phyloP scores from a whole-genome alignment of 2,329 filamentous ascomycete genomes.

The Scedosporium minutisporum region DNA sequence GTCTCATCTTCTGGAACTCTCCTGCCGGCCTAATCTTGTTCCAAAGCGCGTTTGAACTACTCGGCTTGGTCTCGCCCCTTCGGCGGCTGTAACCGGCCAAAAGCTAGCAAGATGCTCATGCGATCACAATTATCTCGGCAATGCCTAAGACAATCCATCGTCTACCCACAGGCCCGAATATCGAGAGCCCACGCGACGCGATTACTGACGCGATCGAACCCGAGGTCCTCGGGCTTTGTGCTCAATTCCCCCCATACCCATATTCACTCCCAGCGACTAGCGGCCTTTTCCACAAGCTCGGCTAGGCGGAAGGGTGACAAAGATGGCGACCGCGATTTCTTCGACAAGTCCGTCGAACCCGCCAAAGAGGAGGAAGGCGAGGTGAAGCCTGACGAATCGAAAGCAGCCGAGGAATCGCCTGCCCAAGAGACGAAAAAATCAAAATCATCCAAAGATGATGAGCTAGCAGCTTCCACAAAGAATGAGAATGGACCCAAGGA shows the following conservation, averaged over 20 bases:
- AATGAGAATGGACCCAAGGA: conserved; percentile 35
- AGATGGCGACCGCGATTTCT: conserved; percentile 32
- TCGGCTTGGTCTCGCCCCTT: background rate
- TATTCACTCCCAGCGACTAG: background rate
- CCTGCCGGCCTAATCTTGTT: background rate
- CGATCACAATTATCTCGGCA: conserved; percentile 5
- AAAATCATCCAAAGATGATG: conserved; percentile 19
- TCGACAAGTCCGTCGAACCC: conserved; percentile 39
- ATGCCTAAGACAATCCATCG: conserved; percentile 1
- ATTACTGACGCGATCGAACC: background rate
- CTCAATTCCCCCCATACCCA: background rate
- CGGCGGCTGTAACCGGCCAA: background rate
- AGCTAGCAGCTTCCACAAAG: conserved; percentile 35
- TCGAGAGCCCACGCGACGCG: background rate
- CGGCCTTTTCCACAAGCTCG: conserved; percentile 3
- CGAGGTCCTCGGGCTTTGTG: background rate
- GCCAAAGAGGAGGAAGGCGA: conserved; percentile 34
- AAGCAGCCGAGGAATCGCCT: conserved; percentile 28
- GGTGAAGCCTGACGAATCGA: conserved; percentile 7
- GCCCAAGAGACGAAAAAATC: conserved; percentile 35
- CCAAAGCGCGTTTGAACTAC: background rate
- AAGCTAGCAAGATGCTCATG: conserved; percentile 1
- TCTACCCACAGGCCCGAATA: background rate
- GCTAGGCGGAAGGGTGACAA: conserved; percentile 15
- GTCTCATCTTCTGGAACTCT: background rate